Percentiles rank a stretch among this genome's conserved stretches.
These are phyloP conservation scores for Cucumis hystrix DNA, from an alignment of 306 rosid genomes.

Conservation along the genomic window DNA sequence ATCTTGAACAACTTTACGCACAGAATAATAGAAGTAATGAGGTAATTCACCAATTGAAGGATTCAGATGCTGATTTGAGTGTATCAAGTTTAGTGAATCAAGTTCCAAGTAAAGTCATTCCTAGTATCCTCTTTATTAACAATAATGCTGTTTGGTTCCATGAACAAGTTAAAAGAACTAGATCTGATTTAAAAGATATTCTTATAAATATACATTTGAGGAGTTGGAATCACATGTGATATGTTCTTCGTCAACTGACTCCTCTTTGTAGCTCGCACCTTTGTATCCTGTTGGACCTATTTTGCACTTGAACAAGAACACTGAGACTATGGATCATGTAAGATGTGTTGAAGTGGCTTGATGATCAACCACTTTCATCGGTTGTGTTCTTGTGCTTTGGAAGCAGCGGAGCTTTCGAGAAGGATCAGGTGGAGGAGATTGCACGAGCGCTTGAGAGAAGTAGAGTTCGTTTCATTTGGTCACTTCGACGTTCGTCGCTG, in stretches of 20 bases:
- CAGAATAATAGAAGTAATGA: neutral
- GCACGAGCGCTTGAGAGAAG: slow-evolving; percentile 9
- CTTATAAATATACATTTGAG: slow-evolving; percentile 11
- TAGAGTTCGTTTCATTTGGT: neutral
- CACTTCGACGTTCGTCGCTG: neutral
- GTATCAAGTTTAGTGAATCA: slow-evolving; percentile 7
- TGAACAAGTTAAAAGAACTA: neutral
- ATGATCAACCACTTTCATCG: slow-evolving; percentile 7
- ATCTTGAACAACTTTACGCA: slow-evolving; percentile 3
- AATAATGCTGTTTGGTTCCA: neutral
- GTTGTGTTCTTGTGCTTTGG: slow-evolving; percentile 29
- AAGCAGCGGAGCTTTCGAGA: slow-evolving; percentile 11
- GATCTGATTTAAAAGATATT: slow-evolving; percentile 10
- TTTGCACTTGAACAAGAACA: neutral
- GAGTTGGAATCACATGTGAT: slow-evolving; percentile 9
- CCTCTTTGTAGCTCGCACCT: neutral
- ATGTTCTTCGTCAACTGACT: neutral
- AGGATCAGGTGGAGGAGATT: slow-evolving; percentile 11
- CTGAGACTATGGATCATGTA: neutral
- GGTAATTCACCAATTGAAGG: neutral
- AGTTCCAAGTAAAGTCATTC: neutral
- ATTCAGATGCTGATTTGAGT: neutral
- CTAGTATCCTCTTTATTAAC: neutral
- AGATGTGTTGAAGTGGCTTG: slow-evolving; percentile 13
- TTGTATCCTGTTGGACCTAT: neutral